Evolutionary conservation across 371 early-diverging fungal species (phyloP).

Genomic region (Blakeslea trispora): DNA sequence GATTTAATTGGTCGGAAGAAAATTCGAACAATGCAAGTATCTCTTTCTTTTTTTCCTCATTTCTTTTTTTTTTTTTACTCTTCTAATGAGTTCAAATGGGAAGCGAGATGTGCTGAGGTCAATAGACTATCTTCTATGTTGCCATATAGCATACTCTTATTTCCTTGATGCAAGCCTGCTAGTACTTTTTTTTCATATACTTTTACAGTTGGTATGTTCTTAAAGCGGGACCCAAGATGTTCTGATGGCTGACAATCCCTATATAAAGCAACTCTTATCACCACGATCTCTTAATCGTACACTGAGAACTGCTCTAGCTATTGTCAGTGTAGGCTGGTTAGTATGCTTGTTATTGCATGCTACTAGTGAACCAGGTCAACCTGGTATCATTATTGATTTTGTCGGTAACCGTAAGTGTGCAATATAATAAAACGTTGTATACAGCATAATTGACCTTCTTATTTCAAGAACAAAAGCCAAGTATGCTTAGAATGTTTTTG

Average conservation of each 20-base stretch:
- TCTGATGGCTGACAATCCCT: too few species aligned
- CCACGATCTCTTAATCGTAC: conserved; percentile 34
- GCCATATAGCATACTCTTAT: conserved; percentile 45
- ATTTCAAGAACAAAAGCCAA: conserved; percentile 41
- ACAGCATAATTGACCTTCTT: too few species aligned
- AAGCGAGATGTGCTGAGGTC: conserved; percentile 47
- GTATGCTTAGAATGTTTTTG: conserved; percentile 27
- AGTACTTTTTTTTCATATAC: conserved; percentile 34
- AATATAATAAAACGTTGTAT: too few species aligned
- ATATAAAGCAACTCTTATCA: conserved; percentile 32
- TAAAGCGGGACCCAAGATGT: neutral
- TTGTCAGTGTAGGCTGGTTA: conserved; percentile 30
- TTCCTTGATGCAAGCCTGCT: conserved; percentile 46
- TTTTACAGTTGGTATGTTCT: conserved; percentile 34
- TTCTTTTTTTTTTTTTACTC: conserved; percentile 25
- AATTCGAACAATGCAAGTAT: too few species aligned
- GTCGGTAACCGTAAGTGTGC: conserved; percentile 46
- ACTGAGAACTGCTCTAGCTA: conserved; percentile 35
- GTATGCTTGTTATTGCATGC: conserved; percentile 39
- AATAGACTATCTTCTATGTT: conserved; percentile 43
- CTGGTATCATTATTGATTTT: conserved; percentile 51
- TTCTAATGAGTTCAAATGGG: conserved; percentile 42
- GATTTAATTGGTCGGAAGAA: too few species aligned
- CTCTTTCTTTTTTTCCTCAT: conserved; percentile 5
- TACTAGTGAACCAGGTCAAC: conserved; percentile 38